phyloP scores from a whole-genome alignment of 257 asterid species.

The Avicennia marina region DNA sequence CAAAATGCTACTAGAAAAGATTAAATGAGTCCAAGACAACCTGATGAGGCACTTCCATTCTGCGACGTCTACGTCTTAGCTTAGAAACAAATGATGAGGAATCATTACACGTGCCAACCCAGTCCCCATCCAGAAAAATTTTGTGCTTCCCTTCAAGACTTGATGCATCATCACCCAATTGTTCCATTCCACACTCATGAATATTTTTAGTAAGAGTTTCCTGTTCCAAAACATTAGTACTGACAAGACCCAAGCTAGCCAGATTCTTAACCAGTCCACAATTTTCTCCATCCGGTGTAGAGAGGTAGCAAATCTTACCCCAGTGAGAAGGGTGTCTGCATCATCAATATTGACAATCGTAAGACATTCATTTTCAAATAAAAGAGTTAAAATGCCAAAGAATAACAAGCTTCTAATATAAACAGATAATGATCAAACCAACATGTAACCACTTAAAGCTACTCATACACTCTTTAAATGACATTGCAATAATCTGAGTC shows the following conservation, averaged over 20 bases:
- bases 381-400: background rate
- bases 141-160: slow-evolving; percentile 46
- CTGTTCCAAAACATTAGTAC: slow-evolving; percentile 45
- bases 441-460: background rate
- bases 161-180: slow-evolving; percentile 49
- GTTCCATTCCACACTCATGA: slow-evolving; percentile 68
- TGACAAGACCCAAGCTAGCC: slow-evolving; percentile 84
- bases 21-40: slow-evolving; percentile 34
- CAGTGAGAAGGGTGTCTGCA: slow-evolving; percentile 95
- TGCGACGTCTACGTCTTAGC: slow-evolving; percentile 73
- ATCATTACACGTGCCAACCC: slow-evolving; percentile 83
- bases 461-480: too few species aligned
- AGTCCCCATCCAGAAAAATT: slow-evolving; percentile 81
- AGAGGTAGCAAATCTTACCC: slow-evolving; percentile 93
- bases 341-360: slow-evolving; percentile 19
- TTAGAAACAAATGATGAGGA: slow-evolving; percentile 57
- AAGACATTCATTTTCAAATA: slow-evolving; percentile 15
- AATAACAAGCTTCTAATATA: background rate
- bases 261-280: slow-evolving; percentile 94
- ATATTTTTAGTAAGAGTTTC: slow-evolving; percentile 41
- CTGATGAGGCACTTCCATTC: slow-evolving; percentile 60
- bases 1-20: slow-evolving; percentile 14
- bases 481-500: too few species aligned
- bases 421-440: background rate
- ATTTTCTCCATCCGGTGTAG: slow-evolving; percentile 97